Base-by-base conservation (phyloP, 345 rosid species). In the Microcos paniculata region DNA sequence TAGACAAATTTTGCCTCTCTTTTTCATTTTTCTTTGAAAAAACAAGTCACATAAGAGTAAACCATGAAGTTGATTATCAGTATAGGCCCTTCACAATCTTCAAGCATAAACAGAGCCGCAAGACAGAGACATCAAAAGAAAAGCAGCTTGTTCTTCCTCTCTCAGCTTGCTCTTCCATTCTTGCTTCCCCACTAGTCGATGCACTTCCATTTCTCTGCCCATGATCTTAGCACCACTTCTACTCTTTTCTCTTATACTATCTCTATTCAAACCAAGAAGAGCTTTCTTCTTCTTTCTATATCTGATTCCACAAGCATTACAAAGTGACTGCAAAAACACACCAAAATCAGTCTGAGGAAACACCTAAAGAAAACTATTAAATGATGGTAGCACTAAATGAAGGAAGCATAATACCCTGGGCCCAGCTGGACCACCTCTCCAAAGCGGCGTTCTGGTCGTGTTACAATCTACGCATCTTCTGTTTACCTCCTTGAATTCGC, bases 291-390 rank as follows among this genome's bases (percentile, higher is more conserved):
- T 85, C 84, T 94, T 94, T 73, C 97, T 88, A 72, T 88, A 80
- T 74, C 92, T 91, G 80, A 94, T 94, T 83, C 97, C 98, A 75
- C 98, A 92, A 8, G 98, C 98, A 82, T 94, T 92, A 57, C 98
- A 94, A 73, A 92, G 81, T 1, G 97, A 88, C 98, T 94, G 84
- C 75, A 12, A 49, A 55, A 69, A 24, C 26, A 30, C 1, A 2
- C 57, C 30, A 24, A 28, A 56, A 28, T 57, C 30, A 53, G 24
- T 35, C 53, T 12, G 48, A 70, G 8, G 55, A 59, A 8, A 19
- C 49, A 76, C 51, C 46, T 53, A 57, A 15, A 67, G 4, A 49
- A 38, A 6, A 35, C 38, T 58, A 14, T 0, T 28, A 30, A 58
- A 6, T 9, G 3, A 33, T n/a, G 19, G 18, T 7, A 12, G 15